Evolutionary conservation across 768 basidiomycete species (phyloP).

Genomic region (Paxillus rubicundulus): DNA sequence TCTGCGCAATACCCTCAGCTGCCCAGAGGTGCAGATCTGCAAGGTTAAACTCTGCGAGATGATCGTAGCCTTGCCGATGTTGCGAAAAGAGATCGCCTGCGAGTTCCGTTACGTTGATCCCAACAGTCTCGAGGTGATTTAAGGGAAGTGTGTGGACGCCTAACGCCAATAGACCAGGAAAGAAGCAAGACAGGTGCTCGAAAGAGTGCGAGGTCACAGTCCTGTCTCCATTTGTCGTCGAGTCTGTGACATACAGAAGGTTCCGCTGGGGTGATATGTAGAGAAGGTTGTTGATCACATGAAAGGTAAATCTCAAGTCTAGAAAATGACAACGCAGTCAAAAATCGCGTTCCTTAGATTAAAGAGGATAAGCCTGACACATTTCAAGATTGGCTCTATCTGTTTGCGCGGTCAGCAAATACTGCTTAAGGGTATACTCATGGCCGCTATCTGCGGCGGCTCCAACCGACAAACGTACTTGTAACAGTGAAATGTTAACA

Average conservation of each 20-base stretch:
- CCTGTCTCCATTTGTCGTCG: constrained; percentile 25
- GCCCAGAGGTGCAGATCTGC: constrained; percentile 71
- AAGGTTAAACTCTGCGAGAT: constrained; percentile 48
- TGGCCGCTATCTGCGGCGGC: constrained; percentile 71
- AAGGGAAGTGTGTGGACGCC: constrained; percentile 63
- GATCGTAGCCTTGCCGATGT: constrained; percentile 33
- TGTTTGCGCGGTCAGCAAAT: constrained; percentile 60
- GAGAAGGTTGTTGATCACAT: constrained; percentile 62
- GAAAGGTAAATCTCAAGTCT: constrained; percentile 63
- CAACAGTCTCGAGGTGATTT: constrained; percentile 46
- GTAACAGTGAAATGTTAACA: not conserved
- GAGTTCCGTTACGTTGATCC: constrained; percentile 45
- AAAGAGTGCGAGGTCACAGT: constrained; percentile 47
- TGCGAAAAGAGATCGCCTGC: constrained; percentile 20
- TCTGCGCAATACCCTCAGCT: constrained; percentile 70
- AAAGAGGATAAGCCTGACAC: constrained; percentile 45
- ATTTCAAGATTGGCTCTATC: constrained; percentile 61
- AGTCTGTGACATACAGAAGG: constrained; percentile 69
- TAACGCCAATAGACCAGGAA: constrained; percentile 71
- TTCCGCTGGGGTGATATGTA: constrained; percentile 63
- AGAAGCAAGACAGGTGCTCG: constrained; percentile 77
- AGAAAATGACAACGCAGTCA: constrained; percentile 9
- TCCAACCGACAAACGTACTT: constrained; percentile 57
- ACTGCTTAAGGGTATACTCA: constrained; percentile 76
- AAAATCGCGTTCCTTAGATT: not conserved